Conservation (phyloP, 176 grass and related monocot species). For the Bonia amplexicaulis region DNA sequence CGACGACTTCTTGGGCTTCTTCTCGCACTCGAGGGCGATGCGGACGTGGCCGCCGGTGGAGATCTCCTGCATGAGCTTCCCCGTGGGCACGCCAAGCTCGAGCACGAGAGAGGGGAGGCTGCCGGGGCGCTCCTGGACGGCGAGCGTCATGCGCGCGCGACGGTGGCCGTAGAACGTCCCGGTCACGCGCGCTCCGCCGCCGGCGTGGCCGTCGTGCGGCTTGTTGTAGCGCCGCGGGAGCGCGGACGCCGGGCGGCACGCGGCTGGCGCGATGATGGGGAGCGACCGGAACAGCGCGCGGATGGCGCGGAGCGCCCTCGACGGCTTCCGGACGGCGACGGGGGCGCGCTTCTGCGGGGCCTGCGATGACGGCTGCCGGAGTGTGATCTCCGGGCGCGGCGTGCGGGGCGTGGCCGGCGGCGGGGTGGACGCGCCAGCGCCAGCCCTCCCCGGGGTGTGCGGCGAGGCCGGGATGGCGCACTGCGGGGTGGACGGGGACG, state of each 20-base stretch:
- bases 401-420: constrained; percentile 39
- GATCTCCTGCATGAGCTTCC: constrained; percentile 90
- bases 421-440: constrained; percentile 21
- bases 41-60: constrained; percentile 58
- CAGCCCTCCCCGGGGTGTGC: constrained; percentile 10
- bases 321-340: constrained; percentile 33
- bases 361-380: constrained; percentile 37
- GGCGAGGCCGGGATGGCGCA: constrained; percentile 39
- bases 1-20: constrained; percentile 48
- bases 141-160: constrained; percentile 66
- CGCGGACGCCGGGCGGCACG: constrained; percentile 54
- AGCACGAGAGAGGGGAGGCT: constrained; percentile 73
- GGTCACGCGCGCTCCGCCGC: constrained; percentile 51
- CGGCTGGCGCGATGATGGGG: constrained; percentile 60
- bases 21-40: constrained; percentile 88
- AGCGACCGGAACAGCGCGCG: constrained; percentile 71
- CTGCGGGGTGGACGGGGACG: constrained; percentile 30
- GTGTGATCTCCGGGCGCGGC: constrained; percentile 49
- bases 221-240: constrained; percentile 32
- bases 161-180: constrained; percentile 76
- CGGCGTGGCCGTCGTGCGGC: constrained; percentile 57
- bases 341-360: constrained; percentile 40
- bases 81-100: constrained; percentile 67
- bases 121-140: constrained; percentile 69
- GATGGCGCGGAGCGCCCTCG: constrained; percentile 46